Base-by-base conservation (phyloP, 768 basidiomycete genomes). In the Boletales sp. region DNA sequence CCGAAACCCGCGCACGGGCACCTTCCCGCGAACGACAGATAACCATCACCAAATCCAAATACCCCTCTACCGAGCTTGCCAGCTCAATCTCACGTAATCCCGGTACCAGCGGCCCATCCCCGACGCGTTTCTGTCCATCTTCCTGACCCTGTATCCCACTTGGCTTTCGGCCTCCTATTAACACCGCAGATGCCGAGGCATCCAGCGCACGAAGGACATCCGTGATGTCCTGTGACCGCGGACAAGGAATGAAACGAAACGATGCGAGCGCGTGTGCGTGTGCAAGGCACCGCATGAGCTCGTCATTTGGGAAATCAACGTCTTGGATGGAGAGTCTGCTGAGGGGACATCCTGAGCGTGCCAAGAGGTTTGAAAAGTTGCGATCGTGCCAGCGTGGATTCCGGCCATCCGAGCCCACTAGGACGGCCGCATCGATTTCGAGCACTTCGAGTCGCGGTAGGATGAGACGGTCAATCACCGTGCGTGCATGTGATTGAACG, bases 371-470 rank as follows among this genome's bases (percentile, higher is more conserved):
- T 10, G 53, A 58, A 44, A 63, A 58, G 13, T 34, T 42, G n/a
- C 18, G 48, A 11, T 40, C 8, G 8, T 58, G 54, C 58, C 61
- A 55, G 4, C 6, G 32, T 10, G 18, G 1, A 12, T 41, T 21
- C 44, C 33, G 18, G 12, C 6, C 18, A 6, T 34, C 30, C 44
- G 28, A 32, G 12, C 11, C 18, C 5, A 56, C 9, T 0, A 49
- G 37, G 11, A 5, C 3, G 15, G 42, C 45, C n/a, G 54, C 46
- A 7, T 61, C 57, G 11, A 64, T 56, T 33, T 55, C 57, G 7
- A 63, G 57, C 8, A 50, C 57, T 33, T 53, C 43, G 12, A 59
- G 56, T n/a, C 44, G 53, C 2, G 62, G 62, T 5, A 62, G 45
- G 25, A 57, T 19, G 5, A 64, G 52, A 12, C 10, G 44, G n/a